phyloP scores from a whole-genome alignment of 805 yeast species.

The Candida palmyrensis region DNA sequence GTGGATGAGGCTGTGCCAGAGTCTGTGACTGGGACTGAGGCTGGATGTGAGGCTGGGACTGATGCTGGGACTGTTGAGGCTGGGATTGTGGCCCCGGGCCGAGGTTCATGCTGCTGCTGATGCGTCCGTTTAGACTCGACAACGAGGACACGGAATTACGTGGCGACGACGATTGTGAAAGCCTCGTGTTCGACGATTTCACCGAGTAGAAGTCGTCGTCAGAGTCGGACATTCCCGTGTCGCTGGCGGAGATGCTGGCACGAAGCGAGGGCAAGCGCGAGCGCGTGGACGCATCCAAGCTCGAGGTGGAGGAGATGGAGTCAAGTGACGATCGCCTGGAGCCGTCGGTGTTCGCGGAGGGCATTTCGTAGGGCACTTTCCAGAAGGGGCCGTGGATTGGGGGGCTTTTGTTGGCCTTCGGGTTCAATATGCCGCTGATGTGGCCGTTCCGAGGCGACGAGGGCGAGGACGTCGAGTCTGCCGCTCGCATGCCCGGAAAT shows the following conservation, averaged over 20 bases:
- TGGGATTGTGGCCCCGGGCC: conserved; percentile 14
- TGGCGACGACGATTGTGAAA: conserved; percentile 22
- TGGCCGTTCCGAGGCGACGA: conserved; percentile 2
- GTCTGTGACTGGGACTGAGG: conserved; percentile 7
- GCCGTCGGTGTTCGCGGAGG: conserved; percentile 16
- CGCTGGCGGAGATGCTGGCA: conserved; percentile 18
- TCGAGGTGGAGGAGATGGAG: conserved; percentile 39
- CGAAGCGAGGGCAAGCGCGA: conserved; percentile 26
- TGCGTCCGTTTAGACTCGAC: conserved; percentile 26
- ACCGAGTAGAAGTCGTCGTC: conserved; percentile 33
- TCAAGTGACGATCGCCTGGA: conserved; percentile 44
- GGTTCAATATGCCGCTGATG: not conserved
- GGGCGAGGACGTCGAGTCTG: conserved; percentile 1
- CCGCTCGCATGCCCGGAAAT: not conserved
- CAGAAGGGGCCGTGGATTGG: conserved; percentile 46
- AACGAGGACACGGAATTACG: conserved; percentile 28
- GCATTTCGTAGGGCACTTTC: conserved; percentile 61
- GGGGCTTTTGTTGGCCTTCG: conserved; percentile 15
- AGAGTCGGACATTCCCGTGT: conserved; percentile 22
- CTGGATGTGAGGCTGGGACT: conserved; percentile 3
- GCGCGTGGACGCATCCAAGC: conserved; percentile 25
- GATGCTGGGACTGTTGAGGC: conserved; percentile 11
- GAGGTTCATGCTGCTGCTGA: conserved; percentile 18
- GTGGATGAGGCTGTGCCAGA: conserved; percentile 11
- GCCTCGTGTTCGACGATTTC: conserved; percentile 13